Conservation (phyloP, 2,329 filamentous ascomycete genomes). For the Cladorrhinum sp. region DNA sequence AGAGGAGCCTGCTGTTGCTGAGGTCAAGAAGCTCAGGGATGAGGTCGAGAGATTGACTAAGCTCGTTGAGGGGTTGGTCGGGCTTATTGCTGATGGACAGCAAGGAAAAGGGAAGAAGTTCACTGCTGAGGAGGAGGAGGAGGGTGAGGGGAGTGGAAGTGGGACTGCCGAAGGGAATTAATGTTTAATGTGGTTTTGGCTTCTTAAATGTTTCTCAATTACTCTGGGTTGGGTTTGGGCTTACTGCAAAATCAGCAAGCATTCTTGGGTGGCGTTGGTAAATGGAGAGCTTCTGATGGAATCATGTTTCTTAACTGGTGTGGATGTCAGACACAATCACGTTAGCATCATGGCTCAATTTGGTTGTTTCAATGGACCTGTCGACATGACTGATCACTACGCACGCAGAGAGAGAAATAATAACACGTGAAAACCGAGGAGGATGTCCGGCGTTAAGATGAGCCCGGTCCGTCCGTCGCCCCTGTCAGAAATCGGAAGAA, state of each 20-base stretch:
- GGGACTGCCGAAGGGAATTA: background rate
- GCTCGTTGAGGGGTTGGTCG: constrained; percentile 35
- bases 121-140: background rate
- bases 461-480: background rate
- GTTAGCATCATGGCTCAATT: too few relatives aligned
- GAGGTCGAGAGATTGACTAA: constrained; percentile 58
- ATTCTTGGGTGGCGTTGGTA: background rate
- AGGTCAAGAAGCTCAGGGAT: constrained; percentile 57
- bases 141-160: background rate
- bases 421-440: background rate
- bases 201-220: background rate
- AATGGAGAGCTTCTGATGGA: background rate
- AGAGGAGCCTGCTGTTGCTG: constrained; percentile 70
- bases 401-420: background rate
- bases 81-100: background rate
- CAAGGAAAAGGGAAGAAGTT: background rate
- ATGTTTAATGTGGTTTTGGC: background rate
- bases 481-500: background rate
- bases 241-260: too few relatives aligned
- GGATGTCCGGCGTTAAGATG: background rate
- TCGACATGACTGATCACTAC: background rate
- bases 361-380: background rate
- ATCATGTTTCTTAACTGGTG: background rate
- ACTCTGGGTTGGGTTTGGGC: too few relatives aligned
- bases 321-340: background rate